Evolutionary conservation across 106 monocot genomes (phyloP).

Genomic region (Cymbidium sinense): DNA sequence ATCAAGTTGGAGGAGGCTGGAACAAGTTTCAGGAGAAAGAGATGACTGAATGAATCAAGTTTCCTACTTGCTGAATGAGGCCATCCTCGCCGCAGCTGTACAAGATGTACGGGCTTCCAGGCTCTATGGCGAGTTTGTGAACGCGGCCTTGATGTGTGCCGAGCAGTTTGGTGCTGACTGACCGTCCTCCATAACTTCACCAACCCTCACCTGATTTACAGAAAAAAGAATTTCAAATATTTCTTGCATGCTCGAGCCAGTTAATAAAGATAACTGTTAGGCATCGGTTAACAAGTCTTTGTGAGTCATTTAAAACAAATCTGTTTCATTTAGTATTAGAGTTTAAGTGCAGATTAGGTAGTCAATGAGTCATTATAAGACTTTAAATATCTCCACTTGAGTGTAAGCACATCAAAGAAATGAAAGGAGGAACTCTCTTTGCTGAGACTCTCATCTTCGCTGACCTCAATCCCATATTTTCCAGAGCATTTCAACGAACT

Average conservation of each 20-base stretch:
- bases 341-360: too few relatives aligned
- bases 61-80: conserved; percentile 62
- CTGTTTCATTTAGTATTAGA: too few relatives aligned
- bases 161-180: conserved; percentile 49
- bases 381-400: too few relatives aligned
- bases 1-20: not conserved
- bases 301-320: too few relatives aligned
- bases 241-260: not conserved
- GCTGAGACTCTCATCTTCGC: too few relatives aligned
- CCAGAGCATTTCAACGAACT: too few relatives aligned
- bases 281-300: too few relatives aligned
- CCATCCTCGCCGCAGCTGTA: conserved; percentile 98
- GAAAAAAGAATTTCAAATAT: not conserved
- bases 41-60: not conserved
- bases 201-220: conserved; percentile 51
- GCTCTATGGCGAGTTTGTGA: conserved; percentile 80
- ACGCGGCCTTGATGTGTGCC: conserved; percentile 57
- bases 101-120: conserved; percentile 74
- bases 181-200: conserved; percentile 41
- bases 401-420: too few relatives aligned
- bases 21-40: not conserved
- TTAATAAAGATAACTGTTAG: not conserved
- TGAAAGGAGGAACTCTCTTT: too few relatives aligned
- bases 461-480: too few relatives aligned
- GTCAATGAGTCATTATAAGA: too few relatives aligned